phyloP scores from a whole-genome alignment of 768 basidiomycete genomes.

The Boletus coccyginus region DNA sequence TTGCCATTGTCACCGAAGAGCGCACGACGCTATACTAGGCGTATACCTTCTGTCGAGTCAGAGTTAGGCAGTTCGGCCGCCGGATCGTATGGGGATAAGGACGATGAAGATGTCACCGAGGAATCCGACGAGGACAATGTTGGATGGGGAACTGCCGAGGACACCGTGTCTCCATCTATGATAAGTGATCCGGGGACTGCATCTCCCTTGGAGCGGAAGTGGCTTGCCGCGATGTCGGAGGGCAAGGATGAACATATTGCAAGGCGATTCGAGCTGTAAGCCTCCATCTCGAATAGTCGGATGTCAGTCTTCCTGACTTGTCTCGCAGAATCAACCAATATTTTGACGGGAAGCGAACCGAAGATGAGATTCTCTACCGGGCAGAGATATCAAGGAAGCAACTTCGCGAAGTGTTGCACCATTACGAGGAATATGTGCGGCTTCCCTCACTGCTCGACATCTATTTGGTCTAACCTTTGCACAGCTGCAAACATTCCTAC shows the following conservation, averaged over 20 bases:
- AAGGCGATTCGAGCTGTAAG: slow-evolving; percentile 77
- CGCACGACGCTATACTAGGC: slow-evolving; percentile 45
- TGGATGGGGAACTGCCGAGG: slow-evolving; percentile 49
- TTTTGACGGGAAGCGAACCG: slow-evolving; percentile 88
- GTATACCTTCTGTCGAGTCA: slow-evolving; percentile 47
- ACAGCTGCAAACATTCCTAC: slow-evolving; percentile 46
- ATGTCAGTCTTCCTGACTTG: neutral
- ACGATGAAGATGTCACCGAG: slow-evolving; percentile 32
- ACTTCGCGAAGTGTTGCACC: slow-evolving; percentile 75
- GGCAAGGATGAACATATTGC: slow-evolving; percentile 69
- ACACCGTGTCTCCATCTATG: slow-evolving; percentile 55
- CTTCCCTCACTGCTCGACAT: neutral
- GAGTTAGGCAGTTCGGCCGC: slow-evolving; percentile 38
- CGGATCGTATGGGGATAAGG: slow-evolving; percentile 30
- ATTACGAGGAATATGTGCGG: slow-evolving; percentile 87
- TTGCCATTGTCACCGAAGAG: slow-evolving; percentile 55
- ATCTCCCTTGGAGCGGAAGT: slow-evolving; percentile 71
- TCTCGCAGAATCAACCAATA: slow-evolving; percentile 78
- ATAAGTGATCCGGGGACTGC: slow-evolving; percentile 83
- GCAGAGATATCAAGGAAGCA: slow-evolving; percentile 85
- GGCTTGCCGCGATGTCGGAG: slow-evolving; percentile 90
- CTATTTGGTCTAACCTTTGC: slow-evolving; percentile 1
- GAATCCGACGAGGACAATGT: slow-evolving; percentile 47
- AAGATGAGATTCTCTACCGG: slow-evolving; percentile 90
- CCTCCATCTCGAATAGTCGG: slow-evolving; percentile 2